A percentile compares a stretch with the other conserved stretches of the same genome.
Conservation (phyloP, 306 rosid species). For the Dryas octopetala region DNA sequence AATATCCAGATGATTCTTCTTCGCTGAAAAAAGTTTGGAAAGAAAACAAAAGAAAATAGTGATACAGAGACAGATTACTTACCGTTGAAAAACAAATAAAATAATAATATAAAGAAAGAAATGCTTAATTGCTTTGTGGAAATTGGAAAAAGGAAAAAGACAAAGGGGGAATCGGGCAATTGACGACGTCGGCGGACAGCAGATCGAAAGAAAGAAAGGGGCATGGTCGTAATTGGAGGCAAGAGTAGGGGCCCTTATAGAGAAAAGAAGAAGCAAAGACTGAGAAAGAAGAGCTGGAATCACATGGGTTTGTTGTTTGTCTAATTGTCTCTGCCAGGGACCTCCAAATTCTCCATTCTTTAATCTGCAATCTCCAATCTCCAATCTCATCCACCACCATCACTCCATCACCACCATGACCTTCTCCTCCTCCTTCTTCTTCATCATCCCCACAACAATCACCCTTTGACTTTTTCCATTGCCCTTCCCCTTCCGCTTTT, state of each 20-base stretch:
- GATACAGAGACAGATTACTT: not conserved
- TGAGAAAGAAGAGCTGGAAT: slow-evolving; percentile 59
- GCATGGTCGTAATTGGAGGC: not conserved
- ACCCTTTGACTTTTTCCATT: not conserved
- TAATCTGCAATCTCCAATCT: too few relatives aligned
- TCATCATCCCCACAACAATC: slow-evolving; percentile 18
- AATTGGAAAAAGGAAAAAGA: not conserved
- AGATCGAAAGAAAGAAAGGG: not conserved
- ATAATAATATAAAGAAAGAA: not conserved
- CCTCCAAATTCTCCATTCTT: slow-evolving; percentile 33
- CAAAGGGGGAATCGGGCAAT: slow-evolving; percentile 16
- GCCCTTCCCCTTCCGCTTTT: too few relatives aligned
- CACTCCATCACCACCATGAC: slow-evolving; percentile 24
- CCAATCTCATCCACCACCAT: slow-evolving; percentile 21
- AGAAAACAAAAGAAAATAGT: not conserved
- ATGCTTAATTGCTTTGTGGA: not conserved
- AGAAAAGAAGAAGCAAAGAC: slow-evolving; percentile 15
- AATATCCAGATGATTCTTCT: not conserved
- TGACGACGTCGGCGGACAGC: slow-evolving; percentile 5
- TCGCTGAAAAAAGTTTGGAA: not conserved
- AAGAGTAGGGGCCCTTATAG: slow-evolving; percentile 7
- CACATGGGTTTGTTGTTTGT: slow-evolving; percentile 90
- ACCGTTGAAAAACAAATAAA: not conserved
- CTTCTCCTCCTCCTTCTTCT: slow-evolving; percentile 35
- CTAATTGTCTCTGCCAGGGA: slow-evolving; percentile 41